A percentile compares a stretch with the other conserved stretches of the same genome.
Conservation (phyloP, 768 basidiomycete genomes). For the Zangia roseola region DNA sequence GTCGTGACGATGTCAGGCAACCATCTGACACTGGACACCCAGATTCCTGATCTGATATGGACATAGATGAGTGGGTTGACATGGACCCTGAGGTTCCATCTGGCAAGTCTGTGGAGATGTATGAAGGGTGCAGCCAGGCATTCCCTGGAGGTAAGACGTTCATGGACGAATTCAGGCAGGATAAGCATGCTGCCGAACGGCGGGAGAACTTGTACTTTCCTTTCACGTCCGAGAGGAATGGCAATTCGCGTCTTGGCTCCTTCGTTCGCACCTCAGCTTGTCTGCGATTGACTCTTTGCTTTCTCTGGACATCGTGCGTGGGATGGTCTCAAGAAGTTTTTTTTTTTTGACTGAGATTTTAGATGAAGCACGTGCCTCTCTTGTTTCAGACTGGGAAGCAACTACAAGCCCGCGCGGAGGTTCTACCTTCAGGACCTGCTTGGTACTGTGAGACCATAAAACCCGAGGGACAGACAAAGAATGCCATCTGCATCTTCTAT, state of each 20-base stretch:
- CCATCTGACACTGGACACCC: too few relatives aligned
- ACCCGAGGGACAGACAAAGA: constrained; percentile 21
- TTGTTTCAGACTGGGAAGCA: background rate
- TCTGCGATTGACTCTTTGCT: background rate
- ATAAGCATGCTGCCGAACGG: background rate
- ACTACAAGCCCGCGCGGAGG: background rate
- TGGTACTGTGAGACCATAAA: background rate
- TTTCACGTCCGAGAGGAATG: background rate
- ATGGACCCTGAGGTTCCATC: too few relatives aligned
- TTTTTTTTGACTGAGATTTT: background rate
- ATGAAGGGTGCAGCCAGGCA: background rate
- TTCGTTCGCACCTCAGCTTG: background rate
- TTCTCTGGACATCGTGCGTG: background rate
- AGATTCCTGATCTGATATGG: too few relatives aligned
- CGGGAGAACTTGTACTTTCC: background rate
- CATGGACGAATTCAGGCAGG: constrained; percentile 2
- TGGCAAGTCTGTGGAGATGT: background rate
- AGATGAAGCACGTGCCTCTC: background rate
- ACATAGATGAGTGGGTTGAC: too few relatives aligned
- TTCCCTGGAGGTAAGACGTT: background rate
- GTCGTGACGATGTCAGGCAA: too few relatives aligned
- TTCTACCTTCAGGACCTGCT: background rate
- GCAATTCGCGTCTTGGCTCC: background rate
- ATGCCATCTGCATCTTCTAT: constrained; percentile 28
- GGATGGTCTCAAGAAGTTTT: background rate